Base-by-base conservation (phyloP, 1,284 basidiomycete genomes). In the Ceratobasidium sp. region DNA sequence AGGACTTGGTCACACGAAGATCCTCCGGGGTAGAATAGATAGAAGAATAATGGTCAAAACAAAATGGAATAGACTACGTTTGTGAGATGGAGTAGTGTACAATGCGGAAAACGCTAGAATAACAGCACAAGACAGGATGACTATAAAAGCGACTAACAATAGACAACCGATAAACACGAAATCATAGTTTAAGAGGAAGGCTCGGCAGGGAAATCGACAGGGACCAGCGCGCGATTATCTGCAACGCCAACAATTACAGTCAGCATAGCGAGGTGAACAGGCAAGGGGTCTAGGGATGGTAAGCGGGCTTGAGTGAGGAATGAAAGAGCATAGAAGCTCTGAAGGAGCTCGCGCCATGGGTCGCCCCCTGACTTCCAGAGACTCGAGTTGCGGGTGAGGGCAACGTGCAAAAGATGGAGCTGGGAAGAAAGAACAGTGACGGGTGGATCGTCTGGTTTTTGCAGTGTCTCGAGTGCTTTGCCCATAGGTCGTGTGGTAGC, bases 401-500 rank as follows among this genome's bases (percentile, higher is more conserved):
- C 52, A 10, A 67, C 50, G 29, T 54, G 64, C 8, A 67, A 52
- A 2, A 67, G 52, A 34, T 67, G 64, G 3, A 67, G 64, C 34
- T 67, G 64, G 22, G 50, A 67, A 2, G 64, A 67, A 1, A 67
- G 12, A 8, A 32, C 20, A 2, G 31, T 31, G 3, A 42, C 35
- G n/a, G 64, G 64, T 1, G 52, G 22, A 34, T 67, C 64, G 15
- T 67, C 64, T 2, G 27, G 29, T 20, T 67, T 67, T 38, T 27
- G 7, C 17, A 34, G 45, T 10, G 27, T 32, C 8, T 54, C 52
- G 12, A 22, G 3, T 3, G 34, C 3, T 35, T 27, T 54, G 20
- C 68, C 60, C n/a, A 45, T 47, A 12, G 68, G 40, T 27, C 60
- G 60, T 20, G 57, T 79, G 0, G 82, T 76, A 13, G 80, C 80